A percentile compares a stretch with the other conserved stretches of the same genome.
These are phyloP conservation scores for Laguncularia racemosa DNA, from an alignment of 345 rosid species.

Conservation along the genomic window DNA sequence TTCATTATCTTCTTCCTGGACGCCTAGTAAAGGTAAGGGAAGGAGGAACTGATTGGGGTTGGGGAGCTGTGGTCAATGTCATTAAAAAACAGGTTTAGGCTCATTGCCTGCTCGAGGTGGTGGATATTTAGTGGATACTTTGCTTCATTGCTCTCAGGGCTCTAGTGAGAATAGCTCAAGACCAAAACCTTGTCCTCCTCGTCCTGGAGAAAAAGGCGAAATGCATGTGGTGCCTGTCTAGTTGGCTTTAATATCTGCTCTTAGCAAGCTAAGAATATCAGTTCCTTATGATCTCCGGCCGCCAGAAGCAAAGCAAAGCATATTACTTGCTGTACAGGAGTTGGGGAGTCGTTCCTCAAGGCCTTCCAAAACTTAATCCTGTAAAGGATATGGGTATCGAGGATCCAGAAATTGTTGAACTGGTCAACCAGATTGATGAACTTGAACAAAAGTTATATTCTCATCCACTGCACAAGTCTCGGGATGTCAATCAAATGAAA, in stretches of 20 bases:
- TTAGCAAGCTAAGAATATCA: conserved; percentile 71
- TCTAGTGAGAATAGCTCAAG: conserved; percentile 72
- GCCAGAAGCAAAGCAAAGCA: conserved; percentile 88
- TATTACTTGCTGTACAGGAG: conserved; percentile 83
- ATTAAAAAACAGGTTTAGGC: conserved; percentile 64
- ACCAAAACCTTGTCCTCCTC: conserved; percentile 92
- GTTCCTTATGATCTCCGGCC: conserved; percentile 92
- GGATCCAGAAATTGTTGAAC: conserved; percentile 78
- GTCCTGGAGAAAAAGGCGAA: conserved; percentile 92
- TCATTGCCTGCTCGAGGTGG: conserved; percentile 53
- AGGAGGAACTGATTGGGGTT: conserved; percentile 98
- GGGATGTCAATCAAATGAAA: no score
- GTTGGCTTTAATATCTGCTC: conserved; percentile 70
- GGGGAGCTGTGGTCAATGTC: conserved; percentile 98
- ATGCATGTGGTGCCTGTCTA: conserved; percentile 99
- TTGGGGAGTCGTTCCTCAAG: conserved; percentile 68
- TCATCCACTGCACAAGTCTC: no score
- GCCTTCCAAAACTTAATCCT: conserved; percentile 97
- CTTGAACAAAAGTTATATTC: conserved; percentile 54
- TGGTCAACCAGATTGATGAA: conserved; percentile 78
- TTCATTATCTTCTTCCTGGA: conserved; percentile 82
- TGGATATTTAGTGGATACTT: conserved; percentile 82
- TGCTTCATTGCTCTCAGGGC: conserved; percentile 88
- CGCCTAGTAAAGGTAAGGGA: conserved; percentile 93
- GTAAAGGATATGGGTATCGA: conserved; percentile 97